Evolutionary conservation across 2,329 filamentous ascomycete species (phyloP), one percentile per base, ranked within the genome.

Genomic region (Exutisphaerella laricina): DNA sequence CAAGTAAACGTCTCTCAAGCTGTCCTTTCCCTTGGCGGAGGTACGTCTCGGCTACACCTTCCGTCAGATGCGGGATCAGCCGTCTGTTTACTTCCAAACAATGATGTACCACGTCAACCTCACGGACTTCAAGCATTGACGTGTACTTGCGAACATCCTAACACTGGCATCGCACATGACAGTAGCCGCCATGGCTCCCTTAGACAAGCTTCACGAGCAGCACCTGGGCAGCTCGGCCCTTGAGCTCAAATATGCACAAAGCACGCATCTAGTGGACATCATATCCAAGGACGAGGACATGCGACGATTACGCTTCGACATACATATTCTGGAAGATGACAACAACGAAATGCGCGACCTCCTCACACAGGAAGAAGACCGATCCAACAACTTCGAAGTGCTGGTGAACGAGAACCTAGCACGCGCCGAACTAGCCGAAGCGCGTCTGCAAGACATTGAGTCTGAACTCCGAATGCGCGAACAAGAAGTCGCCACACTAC

Each of bases 201-300:
- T 43, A 39, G 39, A 42, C 28, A 48, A 50, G 46, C 50, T 71
- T 63, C 61, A 70, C 52, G 65, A 74, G 52, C 69, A 75, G 58
- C 68, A 73, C 29, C 66, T 80, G 34, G 69, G 70, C 43, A 76
- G 72, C 34, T 63, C 71, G 30, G 64, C 62, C 12, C 74, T 88
- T 40, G 86, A 94, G 61, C 67, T 84, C 48, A 78, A 78, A 55
- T 86, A 89, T 61, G 79, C 84, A 53, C 73, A 75, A 46, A 77
- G 75, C 51, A 66, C 77, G 41, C 79, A 83, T 54, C 72, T 80
- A 41, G 76, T 84, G 25, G 77, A 85, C 40, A 70, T 82, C 8
- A 72, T 94, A 42, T 69, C 79, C 53, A 85, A 85, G 57, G 80
- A 88, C 51, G 89, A 97, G 63, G 79, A 82, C 46, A 72, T 78